Conservation (phyloP, 2,329 filamentous ascomycete species). For the Scedosporium minutisporum region DNA sequence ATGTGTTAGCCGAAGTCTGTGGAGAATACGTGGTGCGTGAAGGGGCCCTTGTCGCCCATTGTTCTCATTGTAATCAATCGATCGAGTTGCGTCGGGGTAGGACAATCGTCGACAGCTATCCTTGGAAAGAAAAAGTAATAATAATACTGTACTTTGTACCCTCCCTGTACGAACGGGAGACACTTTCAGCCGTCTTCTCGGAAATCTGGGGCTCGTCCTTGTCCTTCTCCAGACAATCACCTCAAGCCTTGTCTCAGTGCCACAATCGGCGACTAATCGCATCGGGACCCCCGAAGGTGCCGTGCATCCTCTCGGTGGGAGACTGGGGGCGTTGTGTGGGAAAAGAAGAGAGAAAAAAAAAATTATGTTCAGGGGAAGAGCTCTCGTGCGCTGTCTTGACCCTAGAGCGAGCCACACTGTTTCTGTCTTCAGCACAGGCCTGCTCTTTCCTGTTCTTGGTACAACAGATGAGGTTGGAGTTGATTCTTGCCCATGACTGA, state of each 20-base stretch:
- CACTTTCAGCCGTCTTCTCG: not conserved
- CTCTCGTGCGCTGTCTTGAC: too few relatives aligned
- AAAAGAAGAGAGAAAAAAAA: too few relatives aligned
- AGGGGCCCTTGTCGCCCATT: not conserved
- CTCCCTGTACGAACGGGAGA: too few relatives aligned
- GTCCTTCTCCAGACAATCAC: not conserved
- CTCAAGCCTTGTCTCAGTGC: not conserved
- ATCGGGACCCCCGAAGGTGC: not conserved
- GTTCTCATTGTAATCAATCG: not conserved
- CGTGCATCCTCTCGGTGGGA: not conserved
- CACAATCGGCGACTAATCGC: not conserved
- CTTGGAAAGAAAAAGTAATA: too few relatives aligned
- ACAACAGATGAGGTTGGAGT: too few relatives aligned
- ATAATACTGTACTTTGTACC: too few relatives aligned
- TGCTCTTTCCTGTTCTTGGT: too few relatives aligned
- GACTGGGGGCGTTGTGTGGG: not conserved
- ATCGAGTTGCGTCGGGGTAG: not conserved
- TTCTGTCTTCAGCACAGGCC: too few relatives aligned
- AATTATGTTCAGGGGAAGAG: too few relatives aligned
- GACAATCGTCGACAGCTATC: not conserved
- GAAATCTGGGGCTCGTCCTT: not conserved
- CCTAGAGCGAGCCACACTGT: too few relatives aligned
- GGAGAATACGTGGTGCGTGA: not conserved
- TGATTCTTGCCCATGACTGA: too few relatives aligned
- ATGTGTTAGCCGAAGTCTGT: not conserved